Evolutionary conservation across 805 yeast genomes (phyloP), one percentile per base, ranked within the genome.

Genomic region (Saccharomycopsis guyanensis): DNA sequence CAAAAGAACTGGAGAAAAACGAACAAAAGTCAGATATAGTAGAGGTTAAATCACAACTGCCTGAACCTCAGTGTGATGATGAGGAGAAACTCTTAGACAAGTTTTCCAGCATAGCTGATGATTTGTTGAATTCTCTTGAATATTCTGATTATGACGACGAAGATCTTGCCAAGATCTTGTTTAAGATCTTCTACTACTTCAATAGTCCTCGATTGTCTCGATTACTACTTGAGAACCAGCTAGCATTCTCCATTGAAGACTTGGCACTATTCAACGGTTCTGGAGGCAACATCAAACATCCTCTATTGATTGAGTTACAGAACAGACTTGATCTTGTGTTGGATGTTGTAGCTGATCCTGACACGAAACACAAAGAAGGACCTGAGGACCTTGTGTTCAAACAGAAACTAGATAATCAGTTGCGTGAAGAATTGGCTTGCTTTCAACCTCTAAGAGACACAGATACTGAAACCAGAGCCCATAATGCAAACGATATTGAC

Each of bases 111-210:
- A 62, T 78, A 56, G 54, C 66, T 34, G 64, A 62, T 46, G 91
- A 86, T 57, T 64, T 88, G 49, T 63, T 77, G 3, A 76, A 76
- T 19, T 78, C 91, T 1, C 63, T 85, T 15, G 69, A 76, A 31
- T 82, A 82, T 59, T 77, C 78, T 19, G 86, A 80, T 13, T 35
- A 45, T 46, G 83, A 80, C 0, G 95, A 85, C 56, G 68, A 72
- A 10, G 63, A 70, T 3, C 65, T 82, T 1, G 67, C 80, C 3
- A 65, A 69, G 3, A 57, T 77, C 0, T 59, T 84, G 24, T 66
- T 70, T 18, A 72, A 75, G 18, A 60, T 83, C 1, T 79, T 78
- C 51, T 51, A 64, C 5, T 72, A 70, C 55, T 69, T 82, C 42
- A 71, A 69, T 3, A 66, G 71, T 24, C 58, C 62, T 6, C 68